Conservation (phyloP, 1,139 yeast species). For the Yamadazyma sp. region DNA sequence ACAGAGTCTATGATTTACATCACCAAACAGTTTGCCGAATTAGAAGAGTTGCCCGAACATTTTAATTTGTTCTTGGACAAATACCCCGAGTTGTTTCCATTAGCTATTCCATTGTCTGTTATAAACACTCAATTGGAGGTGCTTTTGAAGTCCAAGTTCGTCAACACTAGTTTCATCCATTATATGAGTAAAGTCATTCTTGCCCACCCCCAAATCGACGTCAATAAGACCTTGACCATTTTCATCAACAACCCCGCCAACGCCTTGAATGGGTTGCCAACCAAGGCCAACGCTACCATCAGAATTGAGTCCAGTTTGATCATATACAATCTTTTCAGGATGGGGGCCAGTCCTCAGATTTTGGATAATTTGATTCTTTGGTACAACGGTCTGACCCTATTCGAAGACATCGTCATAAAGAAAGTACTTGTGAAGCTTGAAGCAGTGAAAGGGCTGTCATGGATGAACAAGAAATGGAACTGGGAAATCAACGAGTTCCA, state of each 20-base stretch:
- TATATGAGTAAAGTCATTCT: slow-evolving; percentile 38
- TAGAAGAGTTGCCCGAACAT: slow-evolving; percentile 27
- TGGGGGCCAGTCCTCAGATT: slow-evolving; percentile 45
- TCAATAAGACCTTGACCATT: slow-evolving; percentile 63
- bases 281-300: slow-evolving; percentile 16
- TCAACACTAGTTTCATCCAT: slow-evolving; percentile 24
- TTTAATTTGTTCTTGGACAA: slow-evolving; percentile 29
- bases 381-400: slow-evolving; percentile 62
- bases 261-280: slow-evolving; percentile 29
- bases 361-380: slow-evolving; percentile 42
- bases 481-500: slow-evolving; percentile 64
- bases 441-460: slow-evolving; percentile 42
- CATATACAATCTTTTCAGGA: slow-evolving; percentile 50
- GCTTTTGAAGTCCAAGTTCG: slow-evolving; percentile 52
- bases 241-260: slow-evolving; percentile 51
- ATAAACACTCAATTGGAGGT: slow-evolving; percentile 72
- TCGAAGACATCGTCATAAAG: slow-evolving; percentile 65
- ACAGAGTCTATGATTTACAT: slow-evolving; percentile 55
- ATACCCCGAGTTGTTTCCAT: slow-evolving; percentile 17
- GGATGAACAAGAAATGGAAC: slow-evolving; percentile 56
- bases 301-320: slow-evolving; percentile 47
- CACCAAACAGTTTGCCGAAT: slow-evolving; percentile 65
- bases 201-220: slow-evolving; percentile 37
- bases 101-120: slow-evolving; percentile 48
- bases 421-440: slow-evolving; percentile 59